Evolutionary conservation across 495 filamentous ascomycete species (phyloP), one percentile per base, ranked within the genome.

Genomic region (Amniculicola lignicola): DNA sequence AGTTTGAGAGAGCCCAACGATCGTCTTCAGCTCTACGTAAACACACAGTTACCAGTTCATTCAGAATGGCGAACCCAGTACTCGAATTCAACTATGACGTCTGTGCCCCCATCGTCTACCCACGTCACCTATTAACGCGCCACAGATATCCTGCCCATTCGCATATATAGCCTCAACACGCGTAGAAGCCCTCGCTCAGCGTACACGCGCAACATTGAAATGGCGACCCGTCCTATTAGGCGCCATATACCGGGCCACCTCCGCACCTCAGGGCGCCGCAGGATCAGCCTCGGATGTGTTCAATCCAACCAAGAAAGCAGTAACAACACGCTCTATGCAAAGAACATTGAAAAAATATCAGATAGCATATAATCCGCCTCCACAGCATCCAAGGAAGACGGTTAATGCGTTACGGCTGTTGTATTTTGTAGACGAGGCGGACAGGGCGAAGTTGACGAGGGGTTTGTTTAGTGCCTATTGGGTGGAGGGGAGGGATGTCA

Each of bases 241-340:
- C 12, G 61, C 61, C 36, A 63, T 63, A 24, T 63, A 63, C 38
- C 61, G 61, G 11, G 49, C 55, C 2, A 63, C 61, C 7, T 36
- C 46, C 44, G 61, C 61, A n/a, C 61, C 61, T 11, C 61, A 63
- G 51, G 61, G 61, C 18, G 55, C 61, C 27, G 54, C 61, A 10
- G 61, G 61, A 25, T 63, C 61, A 14, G 61, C 61, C 3, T 63
- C 61, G 1, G 61, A 63, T 43, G 61, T 63, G 35, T 63, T 59
- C 55, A 63, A 63, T 39, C 50, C 61, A 4, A 55, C 61, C 1
- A 63, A 63, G 37, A 59, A 53, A 51, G 55, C 61, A 6, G 51
- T 63, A 1, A 51, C 55, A 2, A 49, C 55, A 6, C 28, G 31
- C 7, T 57, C 54, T 15, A 58, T 63, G 46, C 42, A 33, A 16